Base-by-base conservation (phyloP, 2,329 filamentous ascomycete species). In the Didymellaceae sp. region DNA sequence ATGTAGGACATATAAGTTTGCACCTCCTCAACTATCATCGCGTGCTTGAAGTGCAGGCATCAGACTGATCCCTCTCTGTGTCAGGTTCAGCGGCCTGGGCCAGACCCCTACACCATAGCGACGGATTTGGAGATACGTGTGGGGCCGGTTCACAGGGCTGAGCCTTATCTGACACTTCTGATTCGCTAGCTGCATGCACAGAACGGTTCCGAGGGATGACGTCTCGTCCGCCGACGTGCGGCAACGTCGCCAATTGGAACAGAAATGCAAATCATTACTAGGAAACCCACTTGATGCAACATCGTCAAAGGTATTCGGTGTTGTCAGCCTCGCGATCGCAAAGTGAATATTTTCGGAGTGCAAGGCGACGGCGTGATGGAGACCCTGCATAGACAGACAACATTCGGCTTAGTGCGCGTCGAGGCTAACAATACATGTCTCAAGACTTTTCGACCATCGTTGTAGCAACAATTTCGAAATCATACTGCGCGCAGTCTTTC, bases 381-480 rank as follows among this genome's bases (percentile, higher is more conserved):
- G 30, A 45, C 48, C 42, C 25, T 52, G 48, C 48, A 52, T 52
- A 42, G 48, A 52, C 42, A 38, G 37, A 38, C 30, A 52, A 37
- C 20, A 52, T 46, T 14, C 42, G 48, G 48, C 43, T 24, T 52
- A 52, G 48, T 30, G 48, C 17, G 43, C 43, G 43, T 52, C 48
- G 46, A 32, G 48, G 10, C 38, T 42, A 26, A 21, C 26, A 22
- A 10, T 43, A 43, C 45, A 43, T 50, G 31, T 46, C 42, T 46
- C 42, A 32, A 38, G 42, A 42, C 48, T 52, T 52, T 46, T 52
- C 25, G 25, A 33, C 25, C 37, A 46, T 32, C 10, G 31, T n/a
- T 38, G 16, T 42, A 39, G 11, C 48, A 52, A 45, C 48, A 46
- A 38, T 13, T 32, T 43, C 20, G 14, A 38, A n/a, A 17, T 17